Evolutionary conservation across 768 basidiomycete species (phyloP).

Genomic region (Leccinum arenicola): DNA sequence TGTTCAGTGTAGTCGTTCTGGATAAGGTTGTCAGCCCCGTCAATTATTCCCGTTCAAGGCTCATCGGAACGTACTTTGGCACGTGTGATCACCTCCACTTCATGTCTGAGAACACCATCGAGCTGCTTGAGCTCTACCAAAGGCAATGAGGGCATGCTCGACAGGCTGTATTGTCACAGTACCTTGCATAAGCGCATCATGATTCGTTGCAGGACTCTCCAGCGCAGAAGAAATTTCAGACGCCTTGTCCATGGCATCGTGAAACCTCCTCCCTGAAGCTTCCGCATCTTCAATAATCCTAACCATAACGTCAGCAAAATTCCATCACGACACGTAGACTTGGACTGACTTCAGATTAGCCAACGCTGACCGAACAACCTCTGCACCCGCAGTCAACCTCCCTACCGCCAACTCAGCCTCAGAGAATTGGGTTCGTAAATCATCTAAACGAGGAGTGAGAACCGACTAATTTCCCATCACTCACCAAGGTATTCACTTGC

Average conservation of each 20-base stretch:
- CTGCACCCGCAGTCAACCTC: conserved; percentile 55
- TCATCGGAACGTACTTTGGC: conserved; percentile 43
- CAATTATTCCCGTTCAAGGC: background rate
- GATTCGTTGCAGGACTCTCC: conserved; percentile 53
- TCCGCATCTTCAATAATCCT: conserved; percentile 65
- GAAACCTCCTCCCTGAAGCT: conserved; percentile 50
- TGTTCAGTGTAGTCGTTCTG: conserved; percentile 75
- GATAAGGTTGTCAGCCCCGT: conserved; percentile 1
- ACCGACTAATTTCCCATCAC: background rate
- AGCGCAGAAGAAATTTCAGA: conserved; percentile 46
- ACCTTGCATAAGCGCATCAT: conserved; percentile 58
- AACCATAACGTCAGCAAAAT: conserved; percentile 1
- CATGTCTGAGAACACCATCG: conserved; percentile 59
- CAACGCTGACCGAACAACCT: conserved; percentile 52
- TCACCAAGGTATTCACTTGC: conserved; percentile 36
- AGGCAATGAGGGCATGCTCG: background rate
- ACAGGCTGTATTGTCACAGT: background rate
- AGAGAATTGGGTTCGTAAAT: conserved; percentile 52
- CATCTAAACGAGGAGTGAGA: conserved; percentile 40
- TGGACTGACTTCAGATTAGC: conserved; percentile 43
- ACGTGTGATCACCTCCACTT: conserved; percentile 55
- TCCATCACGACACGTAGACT: background rate
- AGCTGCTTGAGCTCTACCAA: conserved; percentile 58
- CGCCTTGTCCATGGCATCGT: conserved; percentile 59
- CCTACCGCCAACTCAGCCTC: conserved; percentile 53